phyloP scores from a whole-genome alignment of 139 green algal species.

The Volvox africanus region DNA sequence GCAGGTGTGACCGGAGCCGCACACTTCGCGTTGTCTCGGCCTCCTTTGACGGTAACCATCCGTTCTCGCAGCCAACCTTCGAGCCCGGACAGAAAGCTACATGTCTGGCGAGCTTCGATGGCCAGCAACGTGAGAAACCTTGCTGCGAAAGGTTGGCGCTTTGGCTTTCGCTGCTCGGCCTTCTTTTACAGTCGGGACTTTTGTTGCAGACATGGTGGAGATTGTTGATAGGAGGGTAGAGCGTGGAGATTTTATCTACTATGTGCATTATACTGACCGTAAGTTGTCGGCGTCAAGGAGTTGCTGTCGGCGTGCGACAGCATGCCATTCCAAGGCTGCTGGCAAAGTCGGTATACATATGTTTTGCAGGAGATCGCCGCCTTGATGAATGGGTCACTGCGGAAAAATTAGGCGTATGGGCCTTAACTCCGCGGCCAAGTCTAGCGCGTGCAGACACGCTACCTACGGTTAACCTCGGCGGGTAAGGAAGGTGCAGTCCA shows the following conservation, averaged over 20 bases:
- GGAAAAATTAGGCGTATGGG: conserved; percentile 58
- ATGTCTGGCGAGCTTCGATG: conserved; percentile 61
- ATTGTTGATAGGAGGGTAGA: conserved; percentile 62
- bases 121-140: conserved; percentile 44
- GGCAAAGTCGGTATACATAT: not conserved
- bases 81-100: conserved; percentile 48
- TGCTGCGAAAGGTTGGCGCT: not conserved
- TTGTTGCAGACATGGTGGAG: conserved; percentile 59
- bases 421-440: conserved; percentile 41
- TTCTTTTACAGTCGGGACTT: not conserved
- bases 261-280: conserved; percentile 94
- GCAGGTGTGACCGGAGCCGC: conserved; percentile 2
- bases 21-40: not conserved
- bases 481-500: conserved; percentile 2
- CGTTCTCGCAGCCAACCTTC: conserved; percentile 13
- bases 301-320: not conserved
- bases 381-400: conserved; percentile 89
- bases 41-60: not conserved
- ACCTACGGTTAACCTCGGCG: conserved; percentile 22
- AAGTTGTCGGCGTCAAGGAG: conserved; percentile 39
- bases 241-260: conserved; percentile 68
- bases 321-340: not conserved
- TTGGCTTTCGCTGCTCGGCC: not conserved
- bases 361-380: conserved; percentile 79
- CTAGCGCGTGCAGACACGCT: conserved; percentile 44